Conservation (phyloP, 192 early-diverging fungal genomes). For the Coemansia sp. region DNA sequence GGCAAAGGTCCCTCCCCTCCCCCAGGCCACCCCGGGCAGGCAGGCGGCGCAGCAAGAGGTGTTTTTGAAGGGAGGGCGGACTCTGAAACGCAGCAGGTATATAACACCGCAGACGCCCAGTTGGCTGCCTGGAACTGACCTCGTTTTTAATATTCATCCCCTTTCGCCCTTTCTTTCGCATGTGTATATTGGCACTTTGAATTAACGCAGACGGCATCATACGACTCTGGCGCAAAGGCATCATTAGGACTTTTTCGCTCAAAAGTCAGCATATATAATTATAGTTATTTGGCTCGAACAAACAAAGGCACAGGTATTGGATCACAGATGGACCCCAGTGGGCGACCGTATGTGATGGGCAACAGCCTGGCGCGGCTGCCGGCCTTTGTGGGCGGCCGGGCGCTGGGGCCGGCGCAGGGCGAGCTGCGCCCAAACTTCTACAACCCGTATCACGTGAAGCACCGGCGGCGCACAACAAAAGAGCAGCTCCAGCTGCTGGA, state of each 20-base stretch:
- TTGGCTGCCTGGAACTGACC: not conserved
- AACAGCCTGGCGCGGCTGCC: not conserved
- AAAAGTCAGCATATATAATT: too few relatives aligned
- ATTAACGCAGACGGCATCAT: too few relatives aligned
- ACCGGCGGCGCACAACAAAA: conserved; percentile 70
- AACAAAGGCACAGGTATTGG: not conserved
- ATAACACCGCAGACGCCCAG: conserved; percentile 12
- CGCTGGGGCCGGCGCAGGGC: conserved; percentile 14
- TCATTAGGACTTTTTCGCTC: too few relatives aligned
- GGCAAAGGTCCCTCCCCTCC: conserved; percentile 25
- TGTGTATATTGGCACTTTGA: not conserved
- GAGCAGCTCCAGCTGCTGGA: conserved; percentile 71
- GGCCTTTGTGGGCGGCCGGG: conserved; percentile 1
- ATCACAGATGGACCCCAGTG: not conserved
- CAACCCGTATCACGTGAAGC: conserved; percentile 76
- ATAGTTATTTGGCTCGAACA: not conserved
- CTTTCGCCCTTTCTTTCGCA: not conserved
- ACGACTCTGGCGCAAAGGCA: too few relatives aligned
- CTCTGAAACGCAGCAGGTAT: conserved; percentile 17
- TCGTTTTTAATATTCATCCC: conserved; percentile 20
- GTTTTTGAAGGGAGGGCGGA: conserved; percentile 12
- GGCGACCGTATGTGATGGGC: not conserved
- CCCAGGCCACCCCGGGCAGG: conserved; percentile 8
- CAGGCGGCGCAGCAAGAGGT: conserved; percentile 7
- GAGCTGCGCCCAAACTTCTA: conserved; percentile 73